Evolutionary conservation across 306 rosid species (phyloP), one percentile per base, ranked within the genome.

Genomic region (Cicer pinnatifidum): DNA sequence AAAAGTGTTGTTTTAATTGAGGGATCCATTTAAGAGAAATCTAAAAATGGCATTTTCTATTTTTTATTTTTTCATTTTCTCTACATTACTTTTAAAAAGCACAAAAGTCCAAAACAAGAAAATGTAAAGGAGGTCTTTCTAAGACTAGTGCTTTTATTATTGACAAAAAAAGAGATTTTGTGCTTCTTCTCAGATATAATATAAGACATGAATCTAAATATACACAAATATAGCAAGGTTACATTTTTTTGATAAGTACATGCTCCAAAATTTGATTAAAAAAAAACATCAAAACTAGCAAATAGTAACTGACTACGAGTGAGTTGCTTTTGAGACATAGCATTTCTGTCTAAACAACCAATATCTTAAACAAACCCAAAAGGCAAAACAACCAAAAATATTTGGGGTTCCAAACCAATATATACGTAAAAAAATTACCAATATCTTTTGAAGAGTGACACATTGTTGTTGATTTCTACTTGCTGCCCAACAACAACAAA

Each of bases 71-170:
- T 17, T 2, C 60, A 53, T 8, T 54, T 16, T 13, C 10, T 51
- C 23, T 53, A 33, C 8, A 8, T 8, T 53, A 0, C 8, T 11
- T 51, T 57, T 5, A 5, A 57, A 23, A 57, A 57, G 13, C 39
- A 57, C 40, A 57, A 23, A 54, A 54, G 11, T 57, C 4, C n/a
- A 57, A 57, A 57, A 6, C 63, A 57, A 11, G 63, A 57, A 57
- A 57, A 11, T 20, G 63, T 23, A 57, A 23, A 57, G 63, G 15
- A 11, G 11, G 9, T 10, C 9, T 11, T 11, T 57, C 28, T 57
- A n/a, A 50, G 19, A 50, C n/a, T 23, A 54, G 63, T 57, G 63
- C 15, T 57, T 57, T 8, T 3, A 3, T 28, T 28, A 28, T 28
- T 28, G 33, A 28, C 4, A 4, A 28, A 28, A 28, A 28, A 28